These are phyloP conservation scores for Rhamnella rubrinervis DNA, from an alignment of 331 rosid genomes.

Conservation along the genomic window DNA sequence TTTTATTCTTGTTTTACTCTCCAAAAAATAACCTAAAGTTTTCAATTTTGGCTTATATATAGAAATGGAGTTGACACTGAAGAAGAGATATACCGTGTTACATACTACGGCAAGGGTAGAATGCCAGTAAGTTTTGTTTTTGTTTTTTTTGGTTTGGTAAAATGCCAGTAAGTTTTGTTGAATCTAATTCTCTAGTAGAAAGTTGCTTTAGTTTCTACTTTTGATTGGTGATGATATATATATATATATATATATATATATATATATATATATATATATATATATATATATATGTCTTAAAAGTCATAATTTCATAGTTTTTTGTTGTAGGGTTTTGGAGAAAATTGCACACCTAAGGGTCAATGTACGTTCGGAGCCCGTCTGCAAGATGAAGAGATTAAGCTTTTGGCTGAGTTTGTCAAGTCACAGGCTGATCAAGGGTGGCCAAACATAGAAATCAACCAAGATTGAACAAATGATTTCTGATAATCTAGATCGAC, in stretches of 20 bases:
- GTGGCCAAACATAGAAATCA: slow-evolving; percentile 55
- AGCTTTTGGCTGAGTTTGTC: slow-evolving; percentile 80
- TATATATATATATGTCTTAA: too few relatives aligned
- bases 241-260: too few relatives aligned
- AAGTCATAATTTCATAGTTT: too few relatives aligned
- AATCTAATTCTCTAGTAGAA: background rate
- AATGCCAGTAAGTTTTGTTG: slow-evolving; percentile 64
- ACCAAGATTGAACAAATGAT: slow-evolving; percentile 30
- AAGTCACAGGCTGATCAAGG: slow-evolving; percentile 86
- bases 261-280: too few relatives aligned
- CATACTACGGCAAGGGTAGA: slow-evolving; percentile 76
- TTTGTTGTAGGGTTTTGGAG: slow-evolving; percentile 70
- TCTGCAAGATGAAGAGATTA: slow-evolving; percentile 80
- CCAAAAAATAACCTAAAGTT: background rate
- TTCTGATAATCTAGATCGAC: too few relatives aligned
- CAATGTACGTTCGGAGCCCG: slow-evolving; percentile 97
- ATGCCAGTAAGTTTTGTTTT: slow-evolving; percentile 61
- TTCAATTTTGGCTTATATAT: slow-evolving; percentile 25
- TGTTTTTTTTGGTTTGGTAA: slow-evolving; percentile 39
- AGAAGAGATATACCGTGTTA: slow-evolving; percentile 72
- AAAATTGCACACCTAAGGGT: slow-evolving; percentile 80
- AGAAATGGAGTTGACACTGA: slow-evolving; percentile 86
- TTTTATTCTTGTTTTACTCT: background rate
- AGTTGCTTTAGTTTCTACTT: too few relatives aligned
- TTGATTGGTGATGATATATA: too few relatives aligned